Conservation (phyloP, 345 rosid genomes). For the Syzygium jambos region DNA sequence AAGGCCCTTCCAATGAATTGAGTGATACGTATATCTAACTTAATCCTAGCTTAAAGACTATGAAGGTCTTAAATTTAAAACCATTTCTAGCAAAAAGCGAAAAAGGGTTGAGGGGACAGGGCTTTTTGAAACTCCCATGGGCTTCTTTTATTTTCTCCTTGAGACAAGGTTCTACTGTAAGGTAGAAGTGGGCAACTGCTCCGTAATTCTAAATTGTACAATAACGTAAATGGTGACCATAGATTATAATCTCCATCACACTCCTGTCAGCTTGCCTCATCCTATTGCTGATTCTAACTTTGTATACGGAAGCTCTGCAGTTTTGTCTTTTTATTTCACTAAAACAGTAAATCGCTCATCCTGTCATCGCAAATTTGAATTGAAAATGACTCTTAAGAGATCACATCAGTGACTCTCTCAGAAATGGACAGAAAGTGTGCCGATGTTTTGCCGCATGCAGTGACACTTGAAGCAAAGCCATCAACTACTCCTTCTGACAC, state of each 20-base stretch:
- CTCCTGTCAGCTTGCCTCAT: neutral
- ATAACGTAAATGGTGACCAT: neutral
- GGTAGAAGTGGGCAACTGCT: neutral
- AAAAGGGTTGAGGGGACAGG: neutral
- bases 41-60: neutral
- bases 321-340: neutral
- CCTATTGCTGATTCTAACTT: neutral
- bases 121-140: neutral
- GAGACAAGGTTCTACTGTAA: accelerated
- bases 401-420: neutral
- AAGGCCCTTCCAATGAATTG: neutral
- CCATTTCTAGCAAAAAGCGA: neutral
- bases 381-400: neutral
- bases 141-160: neutral
- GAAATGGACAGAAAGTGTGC: neutral
- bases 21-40: neutral
- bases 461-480: neutral
- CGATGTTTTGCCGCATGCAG: neutral
- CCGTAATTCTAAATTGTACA: neutral
- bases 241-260: neutral
- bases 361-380: neutral
- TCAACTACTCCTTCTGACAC: neutral
- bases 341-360: neutral
- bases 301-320: neutral
- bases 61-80: neutral